Conservation (phyloP, 1,139 yeast genomes). For the Yamadazyma trypodendri region DNA sequence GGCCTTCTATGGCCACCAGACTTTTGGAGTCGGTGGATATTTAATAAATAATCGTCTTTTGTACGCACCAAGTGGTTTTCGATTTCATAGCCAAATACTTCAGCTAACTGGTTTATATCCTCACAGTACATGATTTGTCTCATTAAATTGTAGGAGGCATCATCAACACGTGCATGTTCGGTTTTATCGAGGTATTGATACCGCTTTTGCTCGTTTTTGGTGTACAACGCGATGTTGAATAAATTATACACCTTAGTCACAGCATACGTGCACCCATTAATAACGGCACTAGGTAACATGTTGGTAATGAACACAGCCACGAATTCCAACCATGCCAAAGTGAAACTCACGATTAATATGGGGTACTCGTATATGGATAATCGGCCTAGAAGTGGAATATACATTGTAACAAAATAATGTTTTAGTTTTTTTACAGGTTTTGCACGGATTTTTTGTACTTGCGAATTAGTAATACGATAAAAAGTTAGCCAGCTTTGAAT, state of each 20-base stretch:
- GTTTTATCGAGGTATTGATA: conserved; percentile 12
- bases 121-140: conserved; percentile 25
- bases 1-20: conserved; percentile 8
- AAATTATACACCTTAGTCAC: conserved; percentile 28
- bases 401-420: conserved; percentile 21
- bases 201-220: conserved; percentile 5
- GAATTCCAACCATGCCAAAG: conserved; percentile 43
- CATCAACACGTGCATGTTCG: conserved; percentile 14
- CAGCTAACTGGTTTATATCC: conserved; percentile 35
- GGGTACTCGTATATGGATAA: conserved; percentile 37
- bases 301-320: conserved; percentile 32
- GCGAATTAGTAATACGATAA: no score
- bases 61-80: conserved; percentile 42
- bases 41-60: conserved; percentile 39
- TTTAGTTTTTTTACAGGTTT: no score
- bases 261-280: conserved; percentile 28
- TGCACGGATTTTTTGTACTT: no score
- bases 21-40: conserved; percentile 27
- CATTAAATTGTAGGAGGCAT: conserved; percentile 8
- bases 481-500: no score
- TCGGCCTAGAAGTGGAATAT: conserved; percentile 40
- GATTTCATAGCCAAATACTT: conserved; percentile 37
- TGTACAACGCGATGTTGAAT: conserved; percentile 22
- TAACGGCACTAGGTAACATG: conserved; percentile 32
- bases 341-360: conserved; percentile 31